phyloP scores from a whole-genome alignment of 495 filamentous ascomycete species.

The Tuber magnatum region DNA sequence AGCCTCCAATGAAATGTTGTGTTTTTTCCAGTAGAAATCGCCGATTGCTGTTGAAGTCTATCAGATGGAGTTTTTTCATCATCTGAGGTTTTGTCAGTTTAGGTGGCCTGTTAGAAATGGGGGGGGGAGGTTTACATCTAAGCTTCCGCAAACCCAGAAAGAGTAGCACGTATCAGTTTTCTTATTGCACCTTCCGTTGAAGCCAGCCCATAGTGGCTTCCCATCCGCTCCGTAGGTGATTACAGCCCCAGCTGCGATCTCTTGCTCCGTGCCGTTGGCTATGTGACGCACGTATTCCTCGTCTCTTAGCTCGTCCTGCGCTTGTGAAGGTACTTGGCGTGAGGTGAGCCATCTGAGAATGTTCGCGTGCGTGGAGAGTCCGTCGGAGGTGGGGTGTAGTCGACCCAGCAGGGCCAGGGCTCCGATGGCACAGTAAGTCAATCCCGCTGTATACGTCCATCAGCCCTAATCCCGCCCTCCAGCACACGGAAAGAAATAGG shows the following conservation, averaged over 20 bases:
- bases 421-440: slow-evolving; percentile 75
- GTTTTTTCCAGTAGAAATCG: slow-evolving; percentile 78
- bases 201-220: slow-evolving; percentile 48
- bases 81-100: slow-evolving; percentile 47
- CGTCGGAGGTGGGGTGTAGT: slow-evolving; percentile 42
- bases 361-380: slow-evolving; percentile 39
- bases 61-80: slow-evolving; percentile 55
- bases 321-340: slow-evolving; percentile 57
- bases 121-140: slow-evolving; percentile 49
- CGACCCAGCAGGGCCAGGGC: slow-evolving; percentile 65
- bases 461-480: slow-evolving; percentile 20
- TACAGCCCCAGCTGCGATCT: slow-evolving; percentile 7
- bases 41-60: slow-evolving; percentile 56
- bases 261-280: slow-evolving; percentile 26
- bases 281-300: slow-evolving; percentile 36
- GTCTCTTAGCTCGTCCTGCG: slow-evolving; percentile 48
- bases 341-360: slow-evolving; percentile 61
- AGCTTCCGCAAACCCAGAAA: slow-evolving; percentile 75
- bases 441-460: slow-evolving; percentile 56
- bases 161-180: slow-evolving; percentile 86
- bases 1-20: slow-evolving; percentile 87
- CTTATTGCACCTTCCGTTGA: slow-evolving; percentile 87
- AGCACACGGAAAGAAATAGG: slow-evolving; percentile 17
- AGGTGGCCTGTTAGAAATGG: slow-evolving; percentile 1
- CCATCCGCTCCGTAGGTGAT: slow-evolving; percentile 25